Base-by-base conservation (phyloP, 257 asterid species). In the Fraxinus cuspidata region DNA sequence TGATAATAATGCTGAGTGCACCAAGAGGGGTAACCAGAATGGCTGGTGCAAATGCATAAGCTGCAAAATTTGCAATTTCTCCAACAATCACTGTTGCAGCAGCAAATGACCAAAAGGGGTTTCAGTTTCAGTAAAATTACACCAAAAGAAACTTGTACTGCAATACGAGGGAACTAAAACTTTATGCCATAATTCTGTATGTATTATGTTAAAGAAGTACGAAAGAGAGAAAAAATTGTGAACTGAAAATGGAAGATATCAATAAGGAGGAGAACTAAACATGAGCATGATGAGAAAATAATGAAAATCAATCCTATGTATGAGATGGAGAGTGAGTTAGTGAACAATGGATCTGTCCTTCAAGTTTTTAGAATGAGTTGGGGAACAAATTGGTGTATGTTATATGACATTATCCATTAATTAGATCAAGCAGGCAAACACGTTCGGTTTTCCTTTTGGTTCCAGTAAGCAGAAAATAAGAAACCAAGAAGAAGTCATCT, bases 11-110 rank as follows among this genome's bases (percentile, higher is more conserved):
- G 90, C 99, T 95, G 75, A 95, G 96, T 27, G 99, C 99, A 70
- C 99, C 99, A 80, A 91, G 99, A 84, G 99, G 99, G 49, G 99
- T 93, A 76, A 95, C 99, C 84, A 93, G 85, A 82, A 95, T 93
- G 77, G 99, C 98, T 76, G 99, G 99, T 35, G 99, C 99, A 89
- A 95, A 95, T 82, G 99, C 99, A 88, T 95, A 93, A 73, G 99
- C 99, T 31, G 97, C 99, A 88, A 95, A 95, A 86, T 95, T 95
- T 6, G 99, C 99, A 84, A 91, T 81, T 84, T 95, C 99, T 83
- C 99, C 99, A 78, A 95, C 94, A 81, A 95, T 80, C 99, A 95
- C 99, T 95, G 96, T 84, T 53, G 72, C 75, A 85, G 77, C 32
- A 83, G 69, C 71, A 79, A 83, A 49, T 42, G 83, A 65, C 28